Evolutionary conservation across 371 early-diverging fungal genomes (phyloP).

Genomic region (Mucor racemosus): DNA sequence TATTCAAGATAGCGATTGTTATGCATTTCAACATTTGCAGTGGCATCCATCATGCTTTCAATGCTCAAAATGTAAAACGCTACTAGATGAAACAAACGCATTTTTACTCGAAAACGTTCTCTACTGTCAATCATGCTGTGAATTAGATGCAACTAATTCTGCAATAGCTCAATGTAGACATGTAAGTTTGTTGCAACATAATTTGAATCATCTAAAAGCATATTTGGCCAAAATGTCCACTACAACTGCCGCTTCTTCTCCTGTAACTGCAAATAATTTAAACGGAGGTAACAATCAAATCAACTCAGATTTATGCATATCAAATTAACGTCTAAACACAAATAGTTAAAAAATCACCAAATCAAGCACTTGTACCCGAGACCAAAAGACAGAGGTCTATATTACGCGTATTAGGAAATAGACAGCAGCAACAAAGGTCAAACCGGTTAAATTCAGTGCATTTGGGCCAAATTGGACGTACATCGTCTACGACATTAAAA

Average conservation of each 20-base stretch:
- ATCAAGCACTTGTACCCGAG: constrained; percentile 12
- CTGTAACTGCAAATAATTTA: neutral
- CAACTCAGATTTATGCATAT: constrained; percentile 2
- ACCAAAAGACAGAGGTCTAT: constrained; percentile 17
- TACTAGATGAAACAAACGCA: constrained; percentile 38
- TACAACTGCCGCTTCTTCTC: neutral
- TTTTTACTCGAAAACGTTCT: neutral
- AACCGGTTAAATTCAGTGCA: constrained; percentile 6
- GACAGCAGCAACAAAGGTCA: neutral
- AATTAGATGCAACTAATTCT: neutral
- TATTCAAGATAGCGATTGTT: constrained; percentile 16
- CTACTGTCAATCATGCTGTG: constrained; percentile 16
- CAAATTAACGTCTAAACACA: neutral
- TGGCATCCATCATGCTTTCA: constrained; percentile 84
- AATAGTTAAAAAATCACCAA: constrained; percentile 6
- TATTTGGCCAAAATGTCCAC: neutral
- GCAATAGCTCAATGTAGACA: constrained; percentile 3
- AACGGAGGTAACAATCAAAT: constrained; percentile 7
- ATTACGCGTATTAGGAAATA: constrained; percentile 7
- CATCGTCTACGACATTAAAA: constrained; percentile 2
- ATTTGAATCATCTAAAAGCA: neutral
- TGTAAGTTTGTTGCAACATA: constrained; percentile 4
- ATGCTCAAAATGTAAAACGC: constrained; percentile 64
- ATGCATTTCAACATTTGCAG: neutral
- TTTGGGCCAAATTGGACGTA: constrained; percentile 16